Percentiles rank a stretch among this genome's conserved stretches.
Conservation (phyloP, 1,284 basidiomycete species). For the Earliella scabrosa region DNA sequence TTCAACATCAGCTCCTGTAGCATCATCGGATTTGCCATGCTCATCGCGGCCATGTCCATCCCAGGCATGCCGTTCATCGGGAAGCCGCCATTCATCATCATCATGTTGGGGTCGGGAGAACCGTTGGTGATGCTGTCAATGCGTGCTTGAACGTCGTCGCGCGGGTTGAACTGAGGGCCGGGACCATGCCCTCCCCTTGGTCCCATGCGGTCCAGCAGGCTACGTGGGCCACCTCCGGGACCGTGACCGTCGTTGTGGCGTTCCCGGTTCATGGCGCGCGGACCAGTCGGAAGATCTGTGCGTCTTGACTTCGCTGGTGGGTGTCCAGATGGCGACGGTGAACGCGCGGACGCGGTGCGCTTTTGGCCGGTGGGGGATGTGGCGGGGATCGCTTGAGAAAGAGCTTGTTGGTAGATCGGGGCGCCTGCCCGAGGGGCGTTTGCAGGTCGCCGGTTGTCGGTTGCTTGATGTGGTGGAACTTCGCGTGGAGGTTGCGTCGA, state of each 20-base stretch:
- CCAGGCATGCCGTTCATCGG: slow-evolving; percentile 51
- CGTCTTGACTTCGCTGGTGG: slow-evolving; percentile 65
- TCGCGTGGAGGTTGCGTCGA: slow-evolving; percentile 36
- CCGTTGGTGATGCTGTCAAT: slow-evolving; percentile 75
- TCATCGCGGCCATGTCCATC: slow-evolving; percentile 67
- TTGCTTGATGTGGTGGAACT: slow-evolving; percentile 32
- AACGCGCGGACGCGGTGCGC: slow-evolving; percentile 70
- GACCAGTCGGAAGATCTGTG: slow-evolving; percentile 77
- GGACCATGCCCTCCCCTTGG: slow-evolving; percentile 45
- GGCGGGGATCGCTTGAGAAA: slow-evolving; percentile 65
- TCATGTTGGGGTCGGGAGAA: slow-evolving; percentile 56
- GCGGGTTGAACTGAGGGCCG: slow-evolving; percentile 28
- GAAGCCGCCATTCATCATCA: slow-evolving; percentile 56
- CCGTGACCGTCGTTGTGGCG: slow-evolving; percentile 39
- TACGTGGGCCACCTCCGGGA: slow-evolving; percentile 47
- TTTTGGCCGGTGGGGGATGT: slow-evolving; percentile 61
- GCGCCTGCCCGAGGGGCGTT: slow-evolving; percentile 36
- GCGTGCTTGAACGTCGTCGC: slow-evolving; percentile 76
- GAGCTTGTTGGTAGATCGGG: slow-evolving; percentile 67
- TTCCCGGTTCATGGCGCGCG: slow-evolving; percentile 69
- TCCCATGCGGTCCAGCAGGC: slow-evolving; percentile 75
- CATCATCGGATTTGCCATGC: slow-evolving; percentile 68
- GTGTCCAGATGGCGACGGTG: slow-evolving; percentile 69
- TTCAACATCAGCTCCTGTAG: slow-evolving; percentile 86
- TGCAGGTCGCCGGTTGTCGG: slow-evolving; percentile 46